Percentiles rank a stretch among this genome's conserved stretches.
Conservation (phyloP, 805 yeast genomes). For the Candida odintsovae region DNA sequence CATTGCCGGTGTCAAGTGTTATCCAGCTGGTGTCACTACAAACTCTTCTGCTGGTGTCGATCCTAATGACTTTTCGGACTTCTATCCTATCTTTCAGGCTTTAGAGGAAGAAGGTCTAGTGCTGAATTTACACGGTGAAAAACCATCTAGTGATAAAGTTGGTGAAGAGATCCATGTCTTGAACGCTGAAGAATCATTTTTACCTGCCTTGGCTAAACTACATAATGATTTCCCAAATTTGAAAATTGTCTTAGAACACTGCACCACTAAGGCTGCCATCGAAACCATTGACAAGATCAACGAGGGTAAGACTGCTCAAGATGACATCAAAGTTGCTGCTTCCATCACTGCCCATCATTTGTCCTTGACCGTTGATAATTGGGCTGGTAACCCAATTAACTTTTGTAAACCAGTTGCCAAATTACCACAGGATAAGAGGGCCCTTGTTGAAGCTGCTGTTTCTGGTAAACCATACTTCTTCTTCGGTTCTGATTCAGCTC, state of each 20-base stretch:
- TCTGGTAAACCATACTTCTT: conserved; percentile 90
- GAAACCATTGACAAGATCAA: conserved; percentile 70
- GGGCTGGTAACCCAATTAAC: conserved; percentile 96
- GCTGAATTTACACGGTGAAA: conserved; percentile 92
- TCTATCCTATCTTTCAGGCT: conserved; percentile 85
- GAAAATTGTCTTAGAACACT: conserved; percentile 87
- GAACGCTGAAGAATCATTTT: conserved; percentile 88
- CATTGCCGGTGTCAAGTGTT: conserved; percentile 88
- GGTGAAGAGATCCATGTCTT: conserved; percentile 76
- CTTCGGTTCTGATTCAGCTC: conserved; percentile 98
- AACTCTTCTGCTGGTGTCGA: conserved; percentile 90
- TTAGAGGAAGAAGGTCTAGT: conserved; percentile 77
- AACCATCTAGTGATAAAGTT: conserved; percentile 57
- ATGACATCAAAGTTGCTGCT: conserved; percentile 67
- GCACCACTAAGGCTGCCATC: conserved; percentile 87
- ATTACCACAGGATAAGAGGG: conserved; percentile 75
- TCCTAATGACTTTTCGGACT: conserved; percentile 82
- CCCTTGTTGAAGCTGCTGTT: conserved; percentile 81
- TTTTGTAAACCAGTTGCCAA: conserved; percentile 98
- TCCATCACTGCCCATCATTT: conserved; percentile 96
- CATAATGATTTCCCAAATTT: conserved; percentile 81
- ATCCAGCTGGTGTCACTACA: conserved; percentile 99
- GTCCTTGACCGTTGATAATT: conserved; percentile 79
- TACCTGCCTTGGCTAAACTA: conserved; percentile 80
- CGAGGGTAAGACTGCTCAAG: conserved; percentile 22